Percentiles rank a stretch among this genome's conserved stretches.
These are phyloP conservation scores for Pseudoscleropodium purum DNA, from an alignment of 225 moss, liverwort and hornwort genomes.

Conservation along the genomic window DNA sequence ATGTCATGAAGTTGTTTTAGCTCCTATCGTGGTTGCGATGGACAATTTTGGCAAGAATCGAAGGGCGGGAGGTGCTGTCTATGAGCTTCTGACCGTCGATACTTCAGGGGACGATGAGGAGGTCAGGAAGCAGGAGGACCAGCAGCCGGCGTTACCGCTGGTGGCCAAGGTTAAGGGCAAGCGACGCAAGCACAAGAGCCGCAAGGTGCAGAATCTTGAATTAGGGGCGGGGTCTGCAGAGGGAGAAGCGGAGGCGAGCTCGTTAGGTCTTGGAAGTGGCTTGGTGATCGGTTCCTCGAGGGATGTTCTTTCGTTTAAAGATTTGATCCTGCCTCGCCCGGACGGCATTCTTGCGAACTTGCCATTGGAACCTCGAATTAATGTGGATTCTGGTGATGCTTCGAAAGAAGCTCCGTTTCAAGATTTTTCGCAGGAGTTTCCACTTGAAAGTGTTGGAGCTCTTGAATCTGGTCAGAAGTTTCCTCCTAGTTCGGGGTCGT, in stretches of 20 bases:
- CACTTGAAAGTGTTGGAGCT: background rate
- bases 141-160: background rate
- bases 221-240: background rate
- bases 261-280: background rate
- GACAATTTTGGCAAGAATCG: conserved; percentile 23
- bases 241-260: background rate
- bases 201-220: conserved; percentile 35
- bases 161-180: conserved; percentile 45
- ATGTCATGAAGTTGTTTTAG: background rate
- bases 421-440: background rate
- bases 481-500: conserved; percentile 3
- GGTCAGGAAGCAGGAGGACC: background rate
- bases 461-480: background rate
- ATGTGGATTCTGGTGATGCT: background rate
- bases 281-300: background rate
- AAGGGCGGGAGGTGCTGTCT: conserved; percentile 35
- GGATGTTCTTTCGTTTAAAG: background rate
- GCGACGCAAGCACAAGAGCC: conserved; percentile 47
- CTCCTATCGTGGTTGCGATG: conserved; percentile 16
- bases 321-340: background rate
- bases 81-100: conserved; percentile 47
- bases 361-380: background rate
- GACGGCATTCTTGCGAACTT: conserved; percentile 7
- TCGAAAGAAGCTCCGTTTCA: background rate
- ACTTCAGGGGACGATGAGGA: conserved; percentile 68